These are phyloP conservation scores for Eremothecium cymbalariae DNA, from an alignment of 1,139 yeast genomes.

Conservation along the genomic window DNA sequence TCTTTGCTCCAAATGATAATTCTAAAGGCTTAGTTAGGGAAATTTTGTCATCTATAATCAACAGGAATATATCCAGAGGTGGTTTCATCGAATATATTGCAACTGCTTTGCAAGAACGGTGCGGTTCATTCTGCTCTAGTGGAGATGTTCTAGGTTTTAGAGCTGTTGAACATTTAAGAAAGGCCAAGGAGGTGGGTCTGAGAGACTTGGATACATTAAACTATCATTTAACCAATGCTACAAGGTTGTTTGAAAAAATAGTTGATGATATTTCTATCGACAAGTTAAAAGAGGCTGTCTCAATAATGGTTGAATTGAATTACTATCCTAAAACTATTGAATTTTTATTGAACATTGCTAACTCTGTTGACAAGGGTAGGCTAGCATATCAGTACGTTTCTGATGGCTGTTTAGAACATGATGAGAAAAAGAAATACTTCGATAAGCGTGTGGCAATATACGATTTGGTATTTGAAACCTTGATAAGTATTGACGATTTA, in stretches of 20 bases:
- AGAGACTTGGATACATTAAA: slow-evolving; percentile 63
- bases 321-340: slow-evolving; percentile 83
- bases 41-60: slow-evolving; percentile 78
- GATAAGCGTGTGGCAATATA: slow-evolving; percentile 54
- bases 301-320: slow-evolving; percentile 67
- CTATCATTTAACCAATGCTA: slow-evolving; percentile 68
- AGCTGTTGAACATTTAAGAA: slow-evolving; percentile 84
- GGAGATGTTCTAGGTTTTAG: slow-evolving; percentile 90
- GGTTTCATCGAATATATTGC: slow-evolving; percentile 89
- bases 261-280: slow-evolving; percentile 72
- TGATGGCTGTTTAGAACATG: slow-evolving; percentile 43
- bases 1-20: slow-evolving; percentile 58
- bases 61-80: slow-evolving; percentile 83
- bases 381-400: slow-evolving; percentile 46
- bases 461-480: slow-evolving; percentile 62
- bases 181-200: slow-evolving; percentile 69
- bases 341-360: slow-evolving; percentile 69
- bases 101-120: slow-evolving; percentile 77
- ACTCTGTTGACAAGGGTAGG: slow-evolving; percentile 54
- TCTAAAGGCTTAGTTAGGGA: slow-evolving; percentile 75
- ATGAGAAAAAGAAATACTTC: slow-evolving; percentile 39
- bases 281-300: slow-evolving; percentile 71
- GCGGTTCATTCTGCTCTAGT: slow-evolving; percentile 92
- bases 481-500: slow-evolving; percentile 62
- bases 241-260: slow-evolving; percentile 68